A percentile compares a stretch with the other conserved stretches of the same genome.
phyloP scores from a whole-genome alignment of 371 early-diverging fungal genomes.

The Apophysomyces variabilis region DNA sequence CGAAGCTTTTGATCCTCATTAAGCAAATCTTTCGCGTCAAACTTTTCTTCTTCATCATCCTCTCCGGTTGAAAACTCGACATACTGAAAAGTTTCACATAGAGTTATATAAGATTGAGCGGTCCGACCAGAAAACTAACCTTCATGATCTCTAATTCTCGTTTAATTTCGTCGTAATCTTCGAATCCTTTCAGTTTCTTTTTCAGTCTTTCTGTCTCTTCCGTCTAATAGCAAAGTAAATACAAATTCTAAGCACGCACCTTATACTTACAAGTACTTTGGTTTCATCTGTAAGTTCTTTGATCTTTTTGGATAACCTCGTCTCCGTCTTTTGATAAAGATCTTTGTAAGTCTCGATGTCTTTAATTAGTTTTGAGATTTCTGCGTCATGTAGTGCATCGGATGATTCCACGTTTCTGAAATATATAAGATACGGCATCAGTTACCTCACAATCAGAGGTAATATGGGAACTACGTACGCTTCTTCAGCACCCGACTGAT shows the following conservation, averaged over 20 bases:
- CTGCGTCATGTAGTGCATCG: conserved; percentile 35
- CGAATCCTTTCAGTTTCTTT: conserved; percentile 54
- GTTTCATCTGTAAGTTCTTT: conserved; percentile 56
- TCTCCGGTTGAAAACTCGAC: conserved; percentile 54
- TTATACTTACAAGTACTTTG: conserved; percentile 34
- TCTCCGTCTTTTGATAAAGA: conserved; percentile 51
- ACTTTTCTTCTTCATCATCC: conserved; percentile 42
- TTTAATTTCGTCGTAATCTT: conserved; percentile 87
- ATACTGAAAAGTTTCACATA: conserved; percentile 29
- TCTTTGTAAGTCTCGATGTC: conserved; percentile 59
- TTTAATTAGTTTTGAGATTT: conserved; percentile 54
- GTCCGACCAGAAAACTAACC: conserved; percentile 34
- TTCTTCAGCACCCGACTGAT: conserved; percentile 22
- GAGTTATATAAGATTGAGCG: neutral
- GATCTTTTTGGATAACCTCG: conserved; percentile 45
- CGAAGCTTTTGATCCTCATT: conserved; percentile 30
- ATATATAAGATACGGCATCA: neutral
- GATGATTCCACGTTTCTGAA: conserved; percentile 7
- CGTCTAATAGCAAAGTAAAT: conserved; percentile 25
- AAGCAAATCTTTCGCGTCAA: conserved; percentile 47
- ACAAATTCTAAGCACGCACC: conserved; percentile 17
- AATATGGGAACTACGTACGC: conserved; percentile 16
- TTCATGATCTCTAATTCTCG: conserved; percentile 87
- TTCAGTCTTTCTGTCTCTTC: conserved; percentile 60
- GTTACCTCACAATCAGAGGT: neutral